phyloP scores from a whole-genome alignment of 1,284 basidiomycete species.

The Rhodotorula sp. region DNA sequence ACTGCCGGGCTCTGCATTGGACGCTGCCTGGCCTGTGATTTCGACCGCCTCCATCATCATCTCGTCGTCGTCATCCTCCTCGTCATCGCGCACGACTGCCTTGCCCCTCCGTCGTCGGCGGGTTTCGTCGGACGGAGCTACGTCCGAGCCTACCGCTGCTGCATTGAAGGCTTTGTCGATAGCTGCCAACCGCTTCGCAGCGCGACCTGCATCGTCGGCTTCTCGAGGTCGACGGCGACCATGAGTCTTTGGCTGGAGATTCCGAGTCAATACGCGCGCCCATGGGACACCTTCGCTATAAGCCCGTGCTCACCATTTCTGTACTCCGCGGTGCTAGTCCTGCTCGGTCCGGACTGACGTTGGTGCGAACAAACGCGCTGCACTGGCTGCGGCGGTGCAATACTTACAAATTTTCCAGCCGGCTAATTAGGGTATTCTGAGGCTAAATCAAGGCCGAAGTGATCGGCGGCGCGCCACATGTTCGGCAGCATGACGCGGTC shows the following conservation, averaged over 20 bases:
- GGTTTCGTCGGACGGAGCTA: neutral
- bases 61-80: slow-evolving; percentile 18
- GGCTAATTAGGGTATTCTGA: no score
- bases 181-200: slow-evolving; percentile 5
- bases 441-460: no score
- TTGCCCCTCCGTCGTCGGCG: neutral
- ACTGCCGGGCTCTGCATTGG: neutral
- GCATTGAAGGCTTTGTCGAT: slow-evolving; percentile 28
- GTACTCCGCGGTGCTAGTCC: no score
- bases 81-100: slow-evolving; percentile 22
- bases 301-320: no score
- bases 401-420: no score
- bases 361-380: no score
- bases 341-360: no score
- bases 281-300: no score
- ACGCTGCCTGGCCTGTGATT: neutral
- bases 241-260: neutral
- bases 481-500: neutral
- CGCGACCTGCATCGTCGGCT: neutral
- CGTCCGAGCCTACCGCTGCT: neutral
- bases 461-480: no score
- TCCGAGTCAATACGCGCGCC: no score
- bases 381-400: no score
- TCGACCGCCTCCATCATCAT: slow-evolving; percentile 17
- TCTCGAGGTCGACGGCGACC: neutral